A percentile compares a stretch with the other conserved stretches of the same genome.
These are phyloP conservation scores for Colletotrichum sidae DNA, from an alignment of 2,329 filamentous ascomycete genomes.

Conservation along the genomic window DNA sequence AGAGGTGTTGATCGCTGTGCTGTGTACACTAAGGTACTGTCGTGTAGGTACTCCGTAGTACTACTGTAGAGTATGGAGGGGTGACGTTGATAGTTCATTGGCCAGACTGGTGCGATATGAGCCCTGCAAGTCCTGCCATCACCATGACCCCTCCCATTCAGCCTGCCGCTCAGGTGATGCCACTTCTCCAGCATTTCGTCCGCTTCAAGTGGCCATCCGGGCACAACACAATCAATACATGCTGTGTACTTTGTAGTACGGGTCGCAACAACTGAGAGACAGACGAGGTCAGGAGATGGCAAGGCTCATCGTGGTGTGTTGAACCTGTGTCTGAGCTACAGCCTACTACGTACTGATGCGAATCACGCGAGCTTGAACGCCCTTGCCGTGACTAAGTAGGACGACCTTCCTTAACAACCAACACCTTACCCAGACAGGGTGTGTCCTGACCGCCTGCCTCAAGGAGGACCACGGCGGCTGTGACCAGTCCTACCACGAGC, in stretches of 20 bases:
- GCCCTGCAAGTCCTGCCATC: conserved; percentile 31
- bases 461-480: too few relatives aligned
- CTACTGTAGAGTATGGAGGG: not conserved
- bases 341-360: not conserved
- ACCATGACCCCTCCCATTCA: conserved; percentile 16
- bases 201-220: conserved; percentile 13
- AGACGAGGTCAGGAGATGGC: conserved; percentile 6
- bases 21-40: too few relatives aligned
- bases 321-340: not conserved
- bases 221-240: conserved; percentile 7
- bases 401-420: not conserved
- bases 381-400: conserved; percentile 14
- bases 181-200: conserved; percentile 31
- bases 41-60: too few relatives aligned
- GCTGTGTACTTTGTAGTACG: not conserved
- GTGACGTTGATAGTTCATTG: conserved; percentile 22
- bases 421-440: conserved; percentile 22
- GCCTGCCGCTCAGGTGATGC: conserved; percentile 37
- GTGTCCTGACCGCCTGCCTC: too few relatives aligned
- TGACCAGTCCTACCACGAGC: too few relatives aligned
- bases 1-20: conserved; percentile 21
- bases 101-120: conserved; percentile 25
- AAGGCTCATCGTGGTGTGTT: not conserved
- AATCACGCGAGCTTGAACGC: conserved; percentile 11
- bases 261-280: too few relatives aligned